Conservation (phyloP, 139 green algal species). For the Protoeuglena noctilucae region DNA sequence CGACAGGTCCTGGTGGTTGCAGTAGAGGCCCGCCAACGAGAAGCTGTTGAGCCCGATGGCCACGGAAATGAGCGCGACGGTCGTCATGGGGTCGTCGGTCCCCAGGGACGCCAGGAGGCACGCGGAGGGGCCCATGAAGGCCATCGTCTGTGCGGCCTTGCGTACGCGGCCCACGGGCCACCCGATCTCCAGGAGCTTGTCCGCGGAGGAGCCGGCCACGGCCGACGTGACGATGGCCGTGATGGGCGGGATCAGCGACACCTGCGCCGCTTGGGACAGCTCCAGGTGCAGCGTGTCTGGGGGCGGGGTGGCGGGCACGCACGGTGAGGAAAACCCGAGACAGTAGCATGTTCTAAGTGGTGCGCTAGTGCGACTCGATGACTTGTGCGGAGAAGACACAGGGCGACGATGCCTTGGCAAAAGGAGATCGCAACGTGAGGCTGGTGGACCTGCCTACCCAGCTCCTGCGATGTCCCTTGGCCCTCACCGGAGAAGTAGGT, state of each 20-base stretch:
- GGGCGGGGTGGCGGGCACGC: too few relatives aligned
- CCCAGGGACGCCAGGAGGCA: constrained; percentile 47
- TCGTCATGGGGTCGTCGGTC: constrained; percentile 9
- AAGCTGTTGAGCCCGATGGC: constrained; percentile 63
- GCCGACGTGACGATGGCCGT: constrained; percentile 41
- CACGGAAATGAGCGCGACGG: constrained; percentile 33
- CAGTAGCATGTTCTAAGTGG: too few relatives aligned
- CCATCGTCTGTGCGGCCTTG: constrained; percentile 62
- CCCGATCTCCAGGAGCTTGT: constrained; percentile 52
- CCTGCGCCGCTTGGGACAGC: constrained; percentile 15
- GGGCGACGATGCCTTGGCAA: too few relatives aligned
- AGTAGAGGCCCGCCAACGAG: constrained; percentile 83
- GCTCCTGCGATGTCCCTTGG: too few relatives aligned
- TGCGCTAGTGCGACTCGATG: too few relatives aligned
- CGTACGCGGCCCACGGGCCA: constrained; percentile 45
- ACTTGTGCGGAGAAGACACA: too few relatives aligned
- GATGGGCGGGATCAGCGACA: constrained; percentile 67
- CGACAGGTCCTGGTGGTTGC: constrained; percentile 86
- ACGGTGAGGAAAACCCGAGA: too few relatives aligned
- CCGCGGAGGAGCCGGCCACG: constrained; percentile 42
- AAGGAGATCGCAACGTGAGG: too few relatives aligned
- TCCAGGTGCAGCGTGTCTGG: neutral
- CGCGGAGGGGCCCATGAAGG: constrained; percentile 68
- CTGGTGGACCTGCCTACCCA: too few relatives aligned
- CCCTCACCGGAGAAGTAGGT: constrained; percentile 79